A percentile compares a stretch with the other conserved stretches of the same genome.
These are phyloP conservation scores for Diaporthe sp. DNA, from an alignment of 2,329 filamentous ascomycete genomes.

Conservation along the genomic window DNA sequence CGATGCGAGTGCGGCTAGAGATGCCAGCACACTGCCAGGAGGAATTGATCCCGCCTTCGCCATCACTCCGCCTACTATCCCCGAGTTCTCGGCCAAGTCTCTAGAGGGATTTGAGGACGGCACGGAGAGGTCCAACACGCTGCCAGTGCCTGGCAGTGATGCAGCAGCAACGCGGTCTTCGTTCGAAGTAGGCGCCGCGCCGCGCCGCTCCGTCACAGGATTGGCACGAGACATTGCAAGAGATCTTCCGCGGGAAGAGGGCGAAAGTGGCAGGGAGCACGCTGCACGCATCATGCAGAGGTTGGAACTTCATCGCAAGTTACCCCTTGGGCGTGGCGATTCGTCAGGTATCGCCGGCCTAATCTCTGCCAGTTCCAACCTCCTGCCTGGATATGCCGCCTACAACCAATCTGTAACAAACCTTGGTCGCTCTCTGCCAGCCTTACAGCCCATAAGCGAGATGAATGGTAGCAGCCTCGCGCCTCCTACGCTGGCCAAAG, in stretches of 20 bases:
- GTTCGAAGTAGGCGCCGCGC: constrained; percentile 67
- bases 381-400: constrained; percentile 71
- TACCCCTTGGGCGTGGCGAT: constrained; percentile 64
- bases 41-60: constrained; percentile 83
- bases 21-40: constrained; percentile 57
- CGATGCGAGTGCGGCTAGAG: constrained; percentile 73
- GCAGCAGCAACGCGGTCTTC: constrained; percentile 70
- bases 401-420: constrained; percentile 36
- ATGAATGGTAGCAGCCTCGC: constrained; percentile 73
- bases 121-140: constrained; percentile 71
- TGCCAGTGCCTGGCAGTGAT: constrained; percentile 74
- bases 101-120: constrained; percentile 53
- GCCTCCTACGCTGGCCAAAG: constrained; percentile 83
- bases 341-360: constrained; percentile 82
- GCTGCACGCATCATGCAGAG: constrained; percentile 92
- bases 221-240: constrained; percentile 58
- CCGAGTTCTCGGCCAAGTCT: constrained; percentile 88
- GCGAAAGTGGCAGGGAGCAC: constrained; percentile 82
- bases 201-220: constrained; percentile 67
- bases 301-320: constrained; percentile 87
- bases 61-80: constrained; percentile 86
- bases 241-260: constrained; percentile 68
- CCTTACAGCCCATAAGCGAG: constrained; percentile 53
- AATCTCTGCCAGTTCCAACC: constrained; percentile 84
- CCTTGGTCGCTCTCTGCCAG: constrained; percentile 46